Conservation (phyloP, 1,139 yeast genomes). For the Candida sojae region DNA sequence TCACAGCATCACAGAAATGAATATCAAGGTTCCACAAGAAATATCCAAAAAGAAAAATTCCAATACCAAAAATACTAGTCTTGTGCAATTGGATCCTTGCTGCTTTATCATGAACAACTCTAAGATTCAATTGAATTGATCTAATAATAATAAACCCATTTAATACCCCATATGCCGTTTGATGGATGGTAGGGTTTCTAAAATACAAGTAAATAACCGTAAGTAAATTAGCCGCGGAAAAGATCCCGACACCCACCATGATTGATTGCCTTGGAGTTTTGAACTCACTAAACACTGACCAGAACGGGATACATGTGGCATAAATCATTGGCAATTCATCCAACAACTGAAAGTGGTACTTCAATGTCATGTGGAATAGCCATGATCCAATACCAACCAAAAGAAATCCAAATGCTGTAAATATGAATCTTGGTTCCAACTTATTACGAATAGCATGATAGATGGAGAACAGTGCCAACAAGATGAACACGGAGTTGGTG, state of each 20-base stretch:
- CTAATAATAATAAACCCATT: constrained; percentile 63
- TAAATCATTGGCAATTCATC: constrained; percentile 98
- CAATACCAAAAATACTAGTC: constrained; percentile 61
- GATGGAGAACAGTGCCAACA: constrained; percentile 68
- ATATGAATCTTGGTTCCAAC: constrained; percentile 68
- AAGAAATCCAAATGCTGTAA: constrained; percentile 77
- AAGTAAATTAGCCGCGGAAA: constrained; percentile 53
- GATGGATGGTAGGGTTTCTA: constrained; percentile 87
- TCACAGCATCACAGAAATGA: constrained; percentile 70
- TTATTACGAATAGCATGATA: constrained; percentile 58
- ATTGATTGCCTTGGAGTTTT: constrained; percentile 37
- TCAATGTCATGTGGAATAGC: constrained; percentile 94
- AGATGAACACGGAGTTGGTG: constrained; percentile 71
- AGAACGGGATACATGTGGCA: constrained; percentile 93
- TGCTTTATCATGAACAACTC: constrained; percentile 48
- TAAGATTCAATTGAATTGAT: constrained; percentile 51
- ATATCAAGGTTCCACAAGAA: constrained; percentile 85
- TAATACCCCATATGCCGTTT: constrained; percentile 69
- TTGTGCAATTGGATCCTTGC: constrained; percentile 51
- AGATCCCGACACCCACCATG: constrained; percentile 57
- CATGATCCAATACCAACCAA: constrained; percentile 92
- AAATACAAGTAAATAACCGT: constrained; percentile 66
- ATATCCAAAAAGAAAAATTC: constrained; percentile 72
- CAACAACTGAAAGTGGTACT: constrained; percentile 82
- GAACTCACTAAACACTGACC: constrained; percentile 80